Base-by-base conservation (phyloP, 352 stramenopile species). In the Pseudoperonospora humuli region DNA sequence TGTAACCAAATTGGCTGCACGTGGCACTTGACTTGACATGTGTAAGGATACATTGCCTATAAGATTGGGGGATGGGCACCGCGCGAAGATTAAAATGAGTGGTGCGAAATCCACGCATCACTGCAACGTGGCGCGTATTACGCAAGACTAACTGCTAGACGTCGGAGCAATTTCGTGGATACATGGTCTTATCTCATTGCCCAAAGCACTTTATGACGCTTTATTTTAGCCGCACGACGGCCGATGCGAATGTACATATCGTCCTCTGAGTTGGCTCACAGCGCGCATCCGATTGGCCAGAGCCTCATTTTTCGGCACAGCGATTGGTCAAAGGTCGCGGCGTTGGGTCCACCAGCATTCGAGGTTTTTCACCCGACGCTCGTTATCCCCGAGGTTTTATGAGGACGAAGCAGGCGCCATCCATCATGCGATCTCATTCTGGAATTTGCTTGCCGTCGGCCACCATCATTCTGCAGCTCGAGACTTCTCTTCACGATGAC, bases 371-470 rank as follows among this genome's bases (percentile, higher is more conserved):
- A 6, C 11, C 14, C 33, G 35, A 65, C n/a, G n/a, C n/a, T n/a
- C n/a, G n/a, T n/a, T n/a, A 15, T 24, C 6, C 17, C 13, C 38
- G 39, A 64, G 52, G 52, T 63, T 62, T 60, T 67, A 32, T 29
- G 43, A 67, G 52, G 52, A 14, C 8, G 39, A 56, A 54, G 47
- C 28, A 45, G 29, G 26, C 26, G 14, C 28, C 44, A 29, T 29
- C 28, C 40, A 36, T 41, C 19, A 9, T 14, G 13, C n/a, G 3
- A 10, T 29, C 19, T 67, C 70, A 83, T 72, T 83, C 60, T 78
- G 54, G 53, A 78, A 80, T 76, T 67, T 64, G 45, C 67, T 70
- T 61, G 33, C 47, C 26, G 38, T 17, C 23, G 33, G 31, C 20
- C 24, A 51, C 44, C 49, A 33, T 53, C 37, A 34, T 21, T 49